Evolutionary conservation across 2,329 filamentous ascomycete genomes (phyloP).

Genomic region (Exophiala viscosa): DNA sequence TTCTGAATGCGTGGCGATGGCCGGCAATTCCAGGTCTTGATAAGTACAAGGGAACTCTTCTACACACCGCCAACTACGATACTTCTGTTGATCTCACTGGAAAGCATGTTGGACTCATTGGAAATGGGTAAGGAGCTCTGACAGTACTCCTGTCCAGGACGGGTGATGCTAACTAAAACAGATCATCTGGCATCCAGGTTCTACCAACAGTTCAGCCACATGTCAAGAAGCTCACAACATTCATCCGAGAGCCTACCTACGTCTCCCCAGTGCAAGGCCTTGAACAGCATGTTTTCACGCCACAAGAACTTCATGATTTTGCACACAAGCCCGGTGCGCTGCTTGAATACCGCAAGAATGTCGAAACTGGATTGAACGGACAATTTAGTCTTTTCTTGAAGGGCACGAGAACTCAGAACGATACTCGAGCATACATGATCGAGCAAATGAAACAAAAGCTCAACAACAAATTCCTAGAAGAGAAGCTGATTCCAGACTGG

Average conservation of each 20-base stretch:
- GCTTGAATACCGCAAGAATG: slow-evolving; percentile 14
- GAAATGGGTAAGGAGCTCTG: not conserved
- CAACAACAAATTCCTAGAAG: slow-evolving; percentile 15
- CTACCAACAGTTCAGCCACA: slow-evolving; percentile 33
- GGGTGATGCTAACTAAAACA: slow-evolving; percentile 5
- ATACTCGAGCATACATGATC: slow-evolving; percentile 13
- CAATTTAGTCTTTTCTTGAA: slow-evolving; percentile 23
- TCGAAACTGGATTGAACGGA: slow-evolving; percentile 25
- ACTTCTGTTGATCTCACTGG: slow-evolving; percentile 27
- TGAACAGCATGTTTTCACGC: slow-evolving; percentile 27
- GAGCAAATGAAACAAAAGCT: slow-evolving; percentile 28
- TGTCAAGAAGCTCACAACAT: slow-evolving; percentile 33
- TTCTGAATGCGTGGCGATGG: slow-evolving; percentile 42
- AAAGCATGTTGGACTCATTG: slow-evolving; percentile 29
- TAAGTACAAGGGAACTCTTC: slow-evolving; percentile 34
- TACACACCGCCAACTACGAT: slow-evolving; percentile 35
- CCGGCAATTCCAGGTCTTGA: slow-evolving; percentile 36
- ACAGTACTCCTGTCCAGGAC: too few relatives aligned
- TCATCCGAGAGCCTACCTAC: slow-evolving; percentile 23
- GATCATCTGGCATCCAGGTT: slow-evolving; percentile 42
- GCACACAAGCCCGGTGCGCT: slow-evolving; percentile 21
- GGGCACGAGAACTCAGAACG: slow-evolving; percentile 12
- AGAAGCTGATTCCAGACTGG: slow-evolving; percentile 27
- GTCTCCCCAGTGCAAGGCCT: slow-evolving; percentile 15
- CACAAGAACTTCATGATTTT: slow-evolving; percentile 22